Evolutionary conservation across 208 protist genomes (phyloP), one percentile per base, ranked within the genome.

Genomic region (Crithidia thermophila): DNA sequence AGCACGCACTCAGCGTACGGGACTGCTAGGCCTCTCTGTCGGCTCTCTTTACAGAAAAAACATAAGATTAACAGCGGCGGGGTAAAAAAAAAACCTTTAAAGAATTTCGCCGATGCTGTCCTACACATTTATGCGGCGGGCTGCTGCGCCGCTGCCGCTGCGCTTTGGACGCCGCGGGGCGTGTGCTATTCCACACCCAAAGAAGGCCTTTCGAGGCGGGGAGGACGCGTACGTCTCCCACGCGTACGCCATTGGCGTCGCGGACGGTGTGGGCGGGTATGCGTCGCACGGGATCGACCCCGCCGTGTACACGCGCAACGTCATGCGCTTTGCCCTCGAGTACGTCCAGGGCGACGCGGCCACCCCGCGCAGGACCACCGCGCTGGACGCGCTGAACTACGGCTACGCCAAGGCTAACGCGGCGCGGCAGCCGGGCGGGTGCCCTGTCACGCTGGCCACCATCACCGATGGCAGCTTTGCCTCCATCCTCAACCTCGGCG

Each of bases 181-280:
- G 23, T 89, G 79, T 49, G 83, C 85, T 7, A 79, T 90, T 57
- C 88, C 91, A 5, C 91, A 96, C 36, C 91, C 91, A 0, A 62
- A 78, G 37, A 96, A 96, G 65, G 84, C 70, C 3, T 60, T 88
- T 49, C 75, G 81, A 25, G 91, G 91, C 25, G 91, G 91, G 20
- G 88, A 96, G 57, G 91, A 96, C 59, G 87, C 91, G 13, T 94
- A 88, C 65, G 73, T 93, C 62, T 76, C 86, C 14, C 88, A 96
- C 62, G 60, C 75, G 20, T 76, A 67, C n/a, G 87, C 78, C 21
- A 79, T 96, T 34, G 87, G 88, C 37, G 88, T 96, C 3, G 91
- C 88, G 2, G 91, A 96, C 57, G 91, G 91, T 20, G 88, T 96
- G 27, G 91, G 91, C 40, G 91, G 91, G 16, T 93, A 88, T 50